Percentiles rank a stretch among this genome's conserved stretches.
phyloP scores from a whole-genome alignment of 106 monocot genomes.

The Dendrobium nobile region DNA sequence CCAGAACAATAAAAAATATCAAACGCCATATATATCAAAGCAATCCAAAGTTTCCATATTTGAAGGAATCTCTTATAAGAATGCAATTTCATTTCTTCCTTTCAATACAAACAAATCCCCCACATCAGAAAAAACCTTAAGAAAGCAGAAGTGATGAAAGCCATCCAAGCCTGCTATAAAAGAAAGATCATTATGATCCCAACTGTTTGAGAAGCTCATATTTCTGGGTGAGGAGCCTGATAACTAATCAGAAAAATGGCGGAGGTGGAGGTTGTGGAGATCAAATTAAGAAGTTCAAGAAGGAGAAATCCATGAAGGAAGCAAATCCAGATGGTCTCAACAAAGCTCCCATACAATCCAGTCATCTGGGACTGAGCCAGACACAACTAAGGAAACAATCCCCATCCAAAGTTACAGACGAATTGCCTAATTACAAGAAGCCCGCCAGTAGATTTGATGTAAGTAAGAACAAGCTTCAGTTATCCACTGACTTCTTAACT shows the following conservation, averaged over 20 bases:
- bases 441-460: neutral
- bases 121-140: neutral
- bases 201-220: too few relatives aligned
- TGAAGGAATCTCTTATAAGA: neutral
- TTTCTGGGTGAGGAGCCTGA: too few relatives aligned
- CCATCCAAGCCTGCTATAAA: too few relatives aligned
- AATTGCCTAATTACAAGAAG: neutral
- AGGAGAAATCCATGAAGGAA: neutral
- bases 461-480: neutral
- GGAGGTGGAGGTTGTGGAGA: neutral
- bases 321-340: neutral
- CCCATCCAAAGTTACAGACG: neutral
- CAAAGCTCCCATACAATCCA: neutral
- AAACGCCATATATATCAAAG: neutral
- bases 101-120: neutral
- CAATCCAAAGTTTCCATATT: neutral
- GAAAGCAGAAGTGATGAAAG: too few relatives aligned
- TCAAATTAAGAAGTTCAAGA: neutral
- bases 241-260: too few relatives aligned
- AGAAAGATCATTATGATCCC: too few relatives aligned
- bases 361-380: neutral
- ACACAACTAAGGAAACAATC: neutral
- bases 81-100: neutral
- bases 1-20: neutral
- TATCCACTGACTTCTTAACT: neutral